Conservation (phyloP, 2,329 filamentous ascomycete genomes). For the Blastomyces silverae region DNA sequence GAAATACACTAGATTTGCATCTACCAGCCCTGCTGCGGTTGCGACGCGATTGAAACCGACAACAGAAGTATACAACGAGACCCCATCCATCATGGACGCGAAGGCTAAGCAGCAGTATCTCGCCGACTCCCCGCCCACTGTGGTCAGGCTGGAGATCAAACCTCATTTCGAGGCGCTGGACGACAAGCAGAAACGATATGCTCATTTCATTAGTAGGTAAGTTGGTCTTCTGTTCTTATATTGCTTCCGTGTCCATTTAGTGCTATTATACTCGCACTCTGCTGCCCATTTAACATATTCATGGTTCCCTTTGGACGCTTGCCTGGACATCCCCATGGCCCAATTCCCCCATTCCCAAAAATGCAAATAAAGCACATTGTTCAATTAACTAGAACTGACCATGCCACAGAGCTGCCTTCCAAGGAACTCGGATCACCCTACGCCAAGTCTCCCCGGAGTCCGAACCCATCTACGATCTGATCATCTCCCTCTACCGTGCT, state of each 20-base stretch:
- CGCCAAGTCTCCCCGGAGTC: conserved; percentile 77
- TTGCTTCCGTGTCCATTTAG: background rate
- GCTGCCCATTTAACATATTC: background rate
- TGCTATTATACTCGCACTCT: background rate
- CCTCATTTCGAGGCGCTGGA: conserved; percentile 71
- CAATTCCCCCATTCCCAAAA: background rate
- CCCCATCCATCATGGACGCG: conserved; percentile 34
- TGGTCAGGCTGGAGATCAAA: conserved; percentile 83
- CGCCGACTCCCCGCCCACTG: conserved; percentile 80
- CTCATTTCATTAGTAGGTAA: conserved; percentile 77
- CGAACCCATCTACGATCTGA: conserved; percentile 73
- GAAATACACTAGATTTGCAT: conserved; percentile 6
- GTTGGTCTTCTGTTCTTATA: background rate
- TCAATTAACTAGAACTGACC: background rate
- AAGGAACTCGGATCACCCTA: conserved; percentile 69
- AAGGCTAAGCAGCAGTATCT: conserved; percentile 60
- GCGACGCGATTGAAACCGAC: conserved; percentile 11
- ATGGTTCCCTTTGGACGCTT: background rate
- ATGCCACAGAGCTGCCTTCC: conserved; percentile 60
- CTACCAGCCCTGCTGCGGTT: conserved; percentile 13
- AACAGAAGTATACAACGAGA: conserved; percentile 14
- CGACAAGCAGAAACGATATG: conserved; percentile 72
- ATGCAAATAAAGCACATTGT: background rate
- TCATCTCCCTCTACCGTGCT: conserved; percentile 62
- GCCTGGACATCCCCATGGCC: background rate